Conservation (phyloP, 2,329 filamentous ascomycete species). For the Pseudonectria foliicola region DNA sequence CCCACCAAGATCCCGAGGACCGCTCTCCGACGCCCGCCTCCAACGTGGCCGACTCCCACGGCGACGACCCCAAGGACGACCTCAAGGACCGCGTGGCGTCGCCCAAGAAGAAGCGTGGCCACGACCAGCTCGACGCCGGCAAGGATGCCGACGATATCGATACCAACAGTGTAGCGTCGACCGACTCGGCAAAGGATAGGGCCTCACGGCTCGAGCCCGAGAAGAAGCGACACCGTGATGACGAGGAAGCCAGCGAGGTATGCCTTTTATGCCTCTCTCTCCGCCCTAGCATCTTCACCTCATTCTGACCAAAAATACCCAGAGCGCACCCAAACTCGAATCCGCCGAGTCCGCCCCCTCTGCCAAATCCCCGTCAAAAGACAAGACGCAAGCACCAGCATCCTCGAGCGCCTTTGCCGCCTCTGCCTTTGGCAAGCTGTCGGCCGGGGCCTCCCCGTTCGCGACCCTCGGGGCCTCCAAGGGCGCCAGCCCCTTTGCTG, state of each 20-base stretch:
- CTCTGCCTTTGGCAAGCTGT: conserved; percentile 62
- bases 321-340: conserved; percentile 13
- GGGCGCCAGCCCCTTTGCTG: conserved; percentile 45
- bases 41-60: conserved; percentile 25
- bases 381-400: conserved; percentile 28
- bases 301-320: conserved; percentile 12
- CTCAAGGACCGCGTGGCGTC: conserved; percentile 46
- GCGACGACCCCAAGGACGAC: conserved; percentile 34
- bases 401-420: conserved; percentile 58
- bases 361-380: conserved; percentile 17
- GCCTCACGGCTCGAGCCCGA: conserved; percentile 47
- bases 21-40: conserved; percentile 29
- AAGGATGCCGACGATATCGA: conserved; percentile 37
- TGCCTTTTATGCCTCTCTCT: conserved; percentile 23
- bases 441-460: conserved; percentile 58
- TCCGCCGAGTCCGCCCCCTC: conserved; percentile 15
- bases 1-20: conserved; percentile 19
- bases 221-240: conserved; percentile 57
- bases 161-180: conserved; percentile 33
- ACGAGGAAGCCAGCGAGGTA: conserved; percentile 30
- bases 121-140: conserved; percentile 49
- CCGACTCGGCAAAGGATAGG: conserved; percentile 41
- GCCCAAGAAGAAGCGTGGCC: conserved; percentile 60
- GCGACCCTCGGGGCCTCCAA: conserved; percentile 44
- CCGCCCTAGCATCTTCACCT: neutral